Percentiles rank a stretch among this genome's conserved stretches.
Evolutionary conservation across 2,329 filamentous ascomycete species (phyloP).

Genomic region (Colletotrichum scovillei): DNA sequence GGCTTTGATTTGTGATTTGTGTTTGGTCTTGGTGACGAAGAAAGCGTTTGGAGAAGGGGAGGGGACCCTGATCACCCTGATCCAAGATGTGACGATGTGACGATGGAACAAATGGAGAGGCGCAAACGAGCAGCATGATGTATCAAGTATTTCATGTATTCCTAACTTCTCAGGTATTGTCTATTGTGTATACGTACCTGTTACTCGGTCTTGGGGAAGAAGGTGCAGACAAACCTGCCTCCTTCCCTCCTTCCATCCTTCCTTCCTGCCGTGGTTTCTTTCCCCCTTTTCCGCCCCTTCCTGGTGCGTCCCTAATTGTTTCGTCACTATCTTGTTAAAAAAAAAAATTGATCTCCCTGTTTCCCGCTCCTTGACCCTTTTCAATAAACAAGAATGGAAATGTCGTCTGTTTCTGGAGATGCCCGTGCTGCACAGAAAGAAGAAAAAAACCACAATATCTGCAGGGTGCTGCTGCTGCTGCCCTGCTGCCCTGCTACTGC

Average conservation of each 20-base stretch:
- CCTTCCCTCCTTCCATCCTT: neutral
- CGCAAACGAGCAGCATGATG: neutral
- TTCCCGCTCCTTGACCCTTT: neutral
- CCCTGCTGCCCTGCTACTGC: neutral
- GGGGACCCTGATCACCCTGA: neutral
- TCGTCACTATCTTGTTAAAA: neutral
- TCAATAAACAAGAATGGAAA: neutral
- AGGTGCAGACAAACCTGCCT: neutral
- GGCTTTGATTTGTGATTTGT: neutral
- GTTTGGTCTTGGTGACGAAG: neutral
- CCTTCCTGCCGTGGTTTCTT: neutral
- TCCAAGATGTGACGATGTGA: neutral
- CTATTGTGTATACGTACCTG: too few relatives aligned
- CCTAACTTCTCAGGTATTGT: too few relatives aligned
- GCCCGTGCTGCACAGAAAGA: neutral
- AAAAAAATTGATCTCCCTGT: neutral
- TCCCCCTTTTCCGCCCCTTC: neutral
- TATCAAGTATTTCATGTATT: neutral
- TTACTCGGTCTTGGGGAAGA: neutral
- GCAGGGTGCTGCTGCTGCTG: constrained; percentile 5
- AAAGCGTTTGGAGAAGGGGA: neutral
- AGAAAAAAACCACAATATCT: neutral
- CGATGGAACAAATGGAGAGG: neutral
- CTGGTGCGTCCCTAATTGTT: neutral
- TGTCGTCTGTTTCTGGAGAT: constrained; percentile 23